A percentile compares a stretch with the other conserved stretches of the same genome.
Evolutionary conservation across 345 rosid species (phyloP).

Genomic region (rapeseed (Brassica napus)): Da-Ae NC_063442.1:35393501-35394000

Average conservation of each 20-base stretch:
- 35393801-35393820: slow-evolving; percentile 23
- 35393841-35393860: slow-evolving; percentile 30
- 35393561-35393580: background rate
- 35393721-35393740: background rate
- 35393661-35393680: background rate
- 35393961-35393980: slow-evolving; percentile 65
- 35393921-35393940: background rate
- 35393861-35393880: slow-evolving; percentile 9
- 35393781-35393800: slow-evolving; percentile 35
- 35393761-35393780: background rate
- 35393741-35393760: slow-evolving; percentile 17
- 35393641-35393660: background rate
- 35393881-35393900: background rate
- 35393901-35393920: background rate
- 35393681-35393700: too few species aligned
- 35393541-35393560: background rate
- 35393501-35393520: too few species aligned
- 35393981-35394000: slow-evolving; percentile 57
- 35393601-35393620: background rate
- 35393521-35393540: background rate
- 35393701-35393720: background rate
- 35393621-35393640: background rate
- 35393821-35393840: slow-evolving; percentile 10
- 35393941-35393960: slow-evolving; percentile 58
- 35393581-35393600: too few species aligned